These are phyloP conservation scores for Strigomonas culicis DNA, from an alignment of 208 protist species.

Conservation along the genomic window DNA sequence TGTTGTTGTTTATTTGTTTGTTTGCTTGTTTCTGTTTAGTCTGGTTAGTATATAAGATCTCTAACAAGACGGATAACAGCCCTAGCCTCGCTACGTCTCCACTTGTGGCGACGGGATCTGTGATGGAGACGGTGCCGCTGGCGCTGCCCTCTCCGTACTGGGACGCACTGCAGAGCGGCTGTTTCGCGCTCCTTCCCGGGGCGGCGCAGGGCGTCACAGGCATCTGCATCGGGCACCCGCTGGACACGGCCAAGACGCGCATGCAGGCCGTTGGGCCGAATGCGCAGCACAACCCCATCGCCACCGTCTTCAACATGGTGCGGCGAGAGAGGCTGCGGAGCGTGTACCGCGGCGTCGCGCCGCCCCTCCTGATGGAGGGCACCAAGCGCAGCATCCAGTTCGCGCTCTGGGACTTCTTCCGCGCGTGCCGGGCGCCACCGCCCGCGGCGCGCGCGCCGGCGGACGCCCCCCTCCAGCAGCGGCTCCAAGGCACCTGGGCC, in stretches of 20 bases:
- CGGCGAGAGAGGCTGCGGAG: conserved; percentile 60
- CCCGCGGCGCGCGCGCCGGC: not conserved
- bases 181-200: conserved; percentile 59
- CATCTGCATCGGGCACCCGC: conserved; percentile 73
- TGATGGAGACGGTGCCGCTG: too few relatives aligned
- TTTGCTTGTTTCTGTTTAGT: not conserved
- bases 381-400: conserved; percentile 86
- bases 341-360: conserved; percentile 71
- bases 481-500: conserved; percentile 1
- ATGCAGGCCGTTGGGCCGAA: conserved; percentile 74
- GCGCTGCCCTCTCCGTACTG: too few relatives aligned
- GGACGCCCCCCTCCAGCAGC: not conserved
- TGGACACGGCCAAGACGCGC: conserved; percentile 88
- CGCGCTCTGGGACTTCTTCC: conserved; percentile 72
- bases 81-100: not conserved
- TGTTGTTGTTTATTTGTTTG: not conserved
- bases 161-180: too few relatives aligned
- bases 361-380: conserved; percentile 77
- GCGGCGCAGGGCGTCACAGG: conserved; percentile 70
- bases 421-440: conserved; percentile 8
- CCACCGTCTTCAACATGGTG: conserved; percentile 60
- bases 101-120: too few relatives aligned
- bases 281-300: conserved; percentile 27
- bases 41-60: not conserved
- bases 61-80: not conserved